phyloP scores from a whole-genome alignment of 192 early-diverging fungal genomes.

The Allomyces macrogynus region DNA sequence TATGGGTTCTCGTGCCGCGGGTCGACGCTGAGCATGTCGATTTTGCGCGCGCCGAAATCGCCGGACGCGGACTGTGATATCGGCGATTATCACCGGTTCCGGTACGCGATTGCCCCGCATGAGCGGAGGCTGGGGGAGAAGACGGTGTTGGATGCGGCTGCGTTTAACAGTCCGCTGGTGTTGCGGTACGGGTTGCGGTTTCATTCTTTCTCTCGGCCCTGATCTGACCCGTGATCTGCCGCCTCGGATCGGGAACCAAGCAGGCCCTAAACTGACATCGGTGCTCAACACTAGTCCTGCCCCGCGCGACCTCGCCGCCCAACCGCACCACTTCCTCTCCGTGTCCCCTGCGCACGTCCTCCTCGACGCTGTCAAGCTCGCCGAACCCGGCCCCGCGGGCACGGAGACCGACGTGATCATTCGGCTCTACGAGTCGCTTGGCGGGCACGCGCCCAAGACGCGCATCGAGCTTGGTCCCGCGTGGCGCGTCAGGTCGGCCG shows the following conservation, averaged over 20 bases:
- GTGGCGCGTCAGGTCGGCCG: too few species aligned
- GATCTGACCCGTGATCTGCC: too few species aligned
- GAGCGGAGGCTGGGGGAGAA: conserved; percentile 57
- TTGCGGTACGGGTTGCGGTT: conserved; percentile 7
- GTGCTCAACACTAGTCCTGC: background rate
- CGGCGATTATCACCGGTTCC: conserved; percentile 52
- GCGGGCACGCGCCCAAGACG: conserved; percentile 40
- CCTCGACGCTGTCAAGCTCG: conserved; percentile 75
- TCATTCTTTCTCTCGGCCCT: too few species aligned
- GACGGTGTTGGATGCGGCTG: conserved; percentile 65
- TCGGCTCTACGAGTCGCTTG: conserved; percentile 78
- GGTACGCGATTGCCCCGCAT: conserved; percentile 83
- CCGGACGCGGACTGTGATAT: conserved; percentile 34
- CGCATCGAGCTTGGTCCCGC: too few species aligned
- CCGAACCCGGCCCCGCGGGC: conserved; percentile 34
- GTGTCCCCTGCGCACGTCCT: conserved; percentile 49
- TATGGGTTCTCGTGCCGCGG: conserved; percentile 76
- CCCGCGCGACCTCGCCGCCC: conserved; percentile 7
- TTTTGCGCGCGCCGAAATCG: conserved; percentile 75
- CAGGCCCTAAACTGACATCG: too few species aligned
- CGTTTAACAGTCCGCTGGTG: conserved; percentile 71
- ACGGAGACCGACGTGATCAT: conserved; percentile 41
- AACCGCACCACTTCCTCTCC: conserved; percentile 23
- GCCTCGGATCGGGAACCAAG: too few species aligned
- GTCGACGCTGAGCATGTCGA: conserved; percentile 59